Evolutionary conservation across 768 basidiomycete genomes (phyloP).

Genomic region (Mycena crocata): DNA sequence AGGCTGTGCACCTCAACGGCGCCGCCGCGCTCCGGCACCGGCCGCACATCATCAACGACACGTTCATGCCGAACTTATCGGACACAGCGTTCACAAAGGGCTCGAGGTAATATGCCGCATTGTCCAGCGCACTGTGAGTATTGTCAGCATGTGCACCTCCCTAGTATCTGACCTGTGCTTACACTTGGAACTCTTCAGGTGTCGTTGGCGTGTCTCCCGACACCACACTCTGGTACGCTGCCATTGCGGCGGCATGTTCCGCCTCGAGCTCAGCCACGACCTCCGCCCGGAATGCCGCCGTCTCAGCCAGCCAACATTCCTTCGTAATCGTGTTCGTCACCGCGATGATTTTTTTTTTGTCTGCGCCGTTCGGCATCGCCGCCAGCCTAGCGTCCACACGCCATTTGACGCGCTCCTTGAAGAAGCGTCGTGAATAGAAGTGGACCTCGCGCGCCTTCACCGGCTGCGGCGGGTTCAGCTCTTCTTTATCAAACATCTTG

Average conservation of each 20-base stretch:
- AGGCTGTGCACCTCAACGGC: too few species aligned
- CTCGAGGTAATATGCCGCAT: too few species aligned
- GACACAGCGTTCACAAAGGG: too few species aligned
- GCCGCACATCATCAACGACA: too few species aligned
- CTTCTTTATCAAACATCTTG: background rate
- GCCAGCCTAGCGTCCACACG: background rate
- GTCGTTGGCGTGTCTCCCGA: background rate
- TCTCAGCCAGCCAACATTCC: constrained; percentile 1
- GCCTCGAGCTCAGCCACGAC: background rate
- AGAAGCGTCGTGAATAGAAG: constrained; percentile 1
- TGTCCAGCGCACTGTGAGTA: too few species aligned
- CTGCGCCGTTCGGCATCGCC: background rate
- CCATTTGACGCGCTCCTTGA: constrained; percentile 7
- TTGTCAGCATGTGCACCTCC: too few species aligned
- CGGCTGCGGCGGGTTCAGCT: background rate
- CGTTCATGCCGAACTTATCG: too few species aligned
- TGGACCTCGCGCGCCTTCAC: background rate
- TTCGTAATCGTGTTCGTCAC: background rate
- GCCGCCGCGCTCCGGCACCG: too few species aligned
- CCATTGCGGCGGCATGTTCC: background rate
- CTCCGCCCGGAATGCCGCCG: background rate
- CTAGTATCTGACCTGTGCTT: too few species aligned
- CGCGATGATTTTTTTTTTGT: background rate
- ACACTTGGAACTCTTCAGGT: background rate
- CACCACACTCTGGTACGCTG: background rate